Conservation (phyloP, 2,329 filamentous ascomycete species). For the Leptographium radiaticola region DNA sequence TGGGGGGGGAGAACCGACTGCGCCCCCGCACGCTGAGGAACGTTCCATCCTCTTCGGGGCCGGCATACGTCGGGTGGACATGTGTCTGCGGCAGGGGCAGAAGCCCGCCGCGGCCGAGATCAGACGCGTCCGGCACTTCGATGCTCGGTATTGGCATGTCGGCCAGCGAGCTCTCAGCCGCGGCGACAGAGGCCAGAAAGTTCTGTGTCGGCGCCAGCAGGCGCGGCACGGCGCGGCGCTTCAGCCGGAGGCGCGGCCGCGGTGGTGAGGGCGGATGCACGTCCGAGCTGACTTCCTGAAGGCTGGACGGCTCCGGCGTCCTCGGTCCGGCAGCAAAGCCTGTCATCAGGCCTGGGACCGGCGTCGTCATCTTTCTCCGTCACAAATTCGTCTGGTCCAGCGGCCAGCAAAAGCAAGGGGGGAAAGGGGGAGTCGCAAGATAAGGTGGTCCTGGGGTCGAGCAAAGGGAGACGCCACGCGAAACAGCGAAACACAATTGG, state of each 20-base stretch:
- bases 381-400: background rate
- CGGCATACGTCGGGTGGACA: background rate
- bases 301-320: constrained; percentile 36
- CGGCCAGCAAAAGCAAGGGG: background rate
- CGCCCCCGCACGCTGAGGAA: constrained; percentile 23
- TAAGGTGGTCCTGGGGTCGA: background rate
- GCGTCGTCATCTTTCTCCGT: constrained; percentile 30
- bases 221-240: constrained; percentile 37
- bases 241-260: constrained; percentile 40
- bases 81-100: background rate
- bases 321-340: constrained; percentile 31
- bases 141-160: constrained; percentile 54
- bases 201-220: constrained; percentile 47
- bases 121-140: constrained; percentile 35
- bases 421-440: background rate
- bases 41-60: constrained; percentile 14
- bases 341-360: constrained; percentile 28
- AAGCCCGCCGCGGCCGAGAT: constrained; percentile 13
- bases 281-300: constrained; percentile 17
- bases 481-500: too few relatives aligned
- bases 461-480: background rate
- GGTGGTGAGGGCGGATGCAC: constrained; percentile 34
- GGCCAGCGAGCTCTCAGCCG: constrained; percentile 22
- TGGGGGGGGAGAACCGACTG: constrained; percentile 38
- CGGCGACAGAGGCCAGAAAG: constrained; percentile 54